Percentiles rank a stretch among this genome's conserved stretches.
These are phyloP conservation scores for Globisporangium uncinulatum DNA, from an alignment of 352 stramenopile genomes.

Conservation along the genomic window DNA sequence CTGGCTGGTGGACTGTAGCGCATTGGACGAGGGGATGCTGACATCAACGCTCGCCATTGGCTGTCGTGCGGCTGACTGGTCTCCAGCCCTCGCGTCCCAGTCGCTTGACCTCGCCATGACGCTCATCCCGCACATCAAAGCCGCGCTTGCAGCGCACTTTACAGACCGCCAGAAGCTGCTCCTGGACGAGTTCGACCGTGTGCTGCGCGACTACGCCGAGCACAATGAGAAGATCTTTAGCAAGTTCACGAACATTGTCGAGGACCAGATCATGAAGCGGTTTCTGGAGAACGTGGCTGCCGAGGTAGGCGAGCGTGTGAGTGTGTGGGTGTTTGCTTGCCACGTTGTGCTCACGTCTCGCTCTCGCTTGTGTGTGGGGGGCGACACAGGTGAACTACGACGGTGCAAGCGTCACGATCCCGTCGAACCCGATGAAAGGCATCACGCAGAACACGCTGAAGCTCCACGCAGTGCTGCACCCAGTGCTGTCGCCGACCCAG, in stretches of 20 bases:
- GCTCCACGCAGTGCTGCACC: constrained; percentile 92
- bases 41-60: no score
- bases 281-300: constrained; percentile 74
- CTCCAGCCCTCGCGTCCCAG: constrained; percentile 91
- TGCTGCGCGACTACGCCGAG: constrained; percentile 93
- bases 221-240: constrained; percentile 97
- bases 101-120: constrained; percentile 92
- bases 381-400: constrained; percentile 58
- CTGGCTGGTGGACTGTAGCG: neutral
- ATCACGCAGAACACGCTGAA: constrained; percentile 94
- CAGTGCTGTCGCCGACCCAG: constrained; percentile 90
- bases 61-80: no score
- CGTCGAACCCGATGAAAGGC: constrained; percentile 87
- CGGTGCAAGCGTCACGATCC: constrained; percentile 41
- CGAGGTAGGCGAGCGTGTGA: constrained; percentile 27
- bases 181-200: constrained; percentile 94
- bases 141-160: constrained; percentile 93
- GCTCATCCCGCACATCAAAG: constrained; percentile 94
- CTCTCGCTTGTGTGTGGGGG: constrained; percentile 15
- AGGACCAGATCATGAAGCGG: constrained; percentile 94
- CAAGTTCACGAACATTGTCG: constrained; percentile 97
- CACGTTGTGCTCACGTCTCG: neutral
- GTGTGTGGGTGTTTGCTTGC: neutral
- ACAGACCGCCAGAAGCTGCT: constrained; percentile 94
- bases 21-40: neutral